These are phyloP conservation scores for Eremochloa ophiuroides DNA, from an alignment of 176 grass and related monocot species.

Conservation along the genomic window DNA sequence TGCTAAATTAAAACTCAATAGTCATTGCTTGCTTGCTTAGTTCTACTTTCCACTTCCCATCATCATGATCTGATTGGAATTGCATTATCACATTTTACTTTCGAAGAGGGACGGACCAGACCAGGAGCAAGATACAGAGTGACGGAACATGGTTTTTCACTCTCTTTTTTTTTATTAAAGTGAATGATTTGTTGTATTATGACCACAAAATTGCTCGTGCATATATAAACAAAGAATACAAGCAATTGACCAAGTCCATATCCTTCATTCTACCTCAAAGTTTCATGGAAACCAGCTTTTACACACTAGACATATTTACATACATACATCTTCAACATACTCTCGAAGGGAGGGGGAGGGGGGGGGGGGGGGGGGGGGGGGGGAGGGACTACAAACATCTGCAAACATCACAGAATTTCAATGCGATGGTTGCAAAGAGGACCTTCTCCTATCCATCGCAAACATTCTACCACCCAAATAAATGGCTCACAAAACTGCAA, in stretches of 20 bases:
- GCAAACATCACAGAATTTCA: constrained; percentile 11
- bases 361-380: neutral
- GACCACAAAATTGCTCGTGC: neutral
- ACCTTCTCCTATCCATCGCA: neutral
- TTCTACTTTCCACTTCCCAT: neutral
- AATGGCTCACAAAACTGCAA: constrained; percentile 37
- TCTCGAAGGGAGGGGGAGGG: neutral
- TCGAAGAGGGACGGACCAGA: neutral
- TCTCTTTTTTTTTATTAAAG: neutral
- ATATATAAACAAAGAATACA: constrained; percentile 1
- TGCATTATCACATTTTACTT: neutral
- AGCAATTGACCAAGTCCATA: neutral
- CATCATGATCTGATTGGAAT: neutral
- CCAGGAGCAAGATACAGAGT: neutral
- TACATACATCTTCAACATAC: constrained; percentile 15
- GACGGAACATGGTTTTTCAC: neutral
- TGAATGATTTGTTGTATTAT: neutral
- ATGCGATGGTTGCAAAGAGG: neutral
- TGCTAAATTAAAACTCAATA: neutral
- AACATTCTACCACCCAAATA: constrained; percentile 19
- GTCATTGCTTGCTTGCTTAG: neutral
- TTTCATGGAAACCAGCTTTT: constrained; percentile 3
- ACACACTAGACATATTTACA: constrained; percentile 46
- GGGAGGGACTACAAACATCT: neutral
- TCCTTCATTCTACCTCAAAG: constrained; percentile 6